A percentile compares a stretch with the other conserved stretches of the same genome.
phyloP scores from a whole-genome alignment of 208 protist genomes.

The Trypanosoma mega region DNA sequence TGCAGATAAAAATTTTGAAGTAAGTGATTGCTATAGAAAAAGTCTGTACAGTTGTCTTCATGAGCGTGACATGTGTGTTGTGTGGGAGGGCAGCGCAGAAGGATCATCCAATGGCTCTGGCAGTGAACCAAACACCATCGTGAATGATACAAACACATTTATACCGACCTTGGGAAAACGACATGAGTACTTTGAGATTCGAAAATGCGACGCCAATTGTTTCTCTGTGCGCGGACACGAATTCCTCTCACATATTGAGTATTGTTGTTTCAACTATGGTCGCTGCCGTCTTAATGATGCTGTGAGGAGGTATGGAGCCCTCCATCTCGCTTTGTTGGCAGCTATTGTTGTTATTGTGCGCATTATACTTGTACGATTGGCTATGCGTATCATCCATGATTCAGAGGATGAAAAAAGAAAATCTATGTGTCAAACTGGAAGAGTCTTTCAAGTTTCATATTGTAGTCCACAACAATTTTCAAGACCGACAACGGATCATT shows the following conservation, averaged over 20 bases:
- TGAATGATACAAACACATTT: slow-evolving; percentile 38
- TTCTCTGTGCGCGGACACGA: slow-evolving; percentile 16
- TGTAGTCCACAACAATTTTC: too few species aligned
- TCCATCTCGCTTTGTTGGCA: slow-evolving; percentile 38
- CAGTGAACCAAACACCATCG: slow-evolving; percentile 7
- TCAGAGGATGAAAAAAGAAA: slow-evolving; percentile 30
- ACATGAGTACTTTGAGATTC: slow-evolving; percentile 38
- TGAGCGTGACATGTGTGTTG: slow-evolving; percentile 9
- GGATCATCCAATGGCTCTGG: neutral
- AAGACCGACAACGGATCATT: too few species aligned
- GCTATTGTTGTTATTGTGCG: slow-evolving; percentile 31
- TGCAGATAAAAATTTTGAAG: slow-evolving; percentile 18
- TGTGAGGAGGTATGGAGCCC: slow-evolving; percentile 43
- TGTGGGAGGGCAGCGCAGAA: neutral
- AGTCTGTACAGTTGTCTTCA: slow-evolving; percentile 22
- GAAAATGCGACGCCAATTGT: slow-evolving; percentile 33
- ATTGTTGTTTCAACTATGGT: slow-evolving; percentile 58
- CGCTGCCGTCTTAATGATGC: slow-evolving; percentile 46
- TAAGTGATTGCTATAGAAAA: slow-evolving; percentile 26
- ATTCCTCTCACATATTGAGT: slow-evolving; percentile 18
- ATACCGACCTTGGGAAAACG: slow-evolving; percentile 31
- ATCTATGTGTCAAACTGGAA: slow-evolving; percentile 2
- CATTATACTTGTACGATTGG: slow-evolving; percentile 31
- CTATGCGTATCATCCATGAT: slow-evolving; percentile 27
- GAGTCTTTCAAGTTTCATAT: neutral